Percentiles rank a stretch among this genome's conserved stretches.
phyloP scores from a whole-genome alignment of 2,329 filamentous ascomycete species.

The Trichoderma aggressivum region DNA sequence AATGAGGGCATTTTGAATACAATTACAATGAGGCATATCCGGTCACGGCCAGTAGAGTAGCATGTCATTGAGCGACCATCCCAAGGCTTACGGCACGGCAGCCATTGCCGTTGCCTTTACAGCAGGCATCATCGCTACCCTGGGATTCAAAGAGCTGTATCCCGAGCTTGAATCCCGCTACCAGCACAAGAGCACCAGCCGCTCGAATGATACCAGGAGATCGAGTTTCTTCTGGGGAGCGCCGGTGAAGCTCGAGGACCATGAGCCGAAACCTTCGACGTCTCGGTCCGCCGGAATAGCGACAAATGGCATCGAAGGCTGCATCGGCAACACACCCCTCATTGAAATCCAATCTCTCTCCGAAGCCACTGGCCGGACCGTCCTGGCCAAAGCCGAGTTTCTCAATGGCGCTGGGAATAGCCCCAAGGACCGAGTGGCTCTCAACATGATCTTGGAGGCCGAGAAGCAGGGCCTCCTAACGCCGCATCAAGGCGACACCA shows the following conservation, averaged over 20 bases:
- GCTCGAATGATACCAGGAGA: constrained; percentile 27
- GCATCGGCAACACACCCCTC: constrained; percentile 90
- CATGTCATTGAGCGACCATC: constrained; percentile 61
- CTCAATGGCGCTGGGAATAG: constrained; percentile 92
- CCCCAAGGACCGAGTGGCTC: constrained; percentile 91
- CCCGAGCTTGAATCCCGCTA: constrained; percentile 68
- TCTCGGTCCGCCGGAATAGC: constrained; percentile 36
- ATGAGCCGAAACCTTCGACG: constrained; percentile 35
- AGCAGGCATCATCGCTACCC: constrained; percentile 70
- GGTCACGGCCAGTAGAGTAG: not conserved
- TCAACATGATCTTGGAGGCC: constrained; percentile 81
- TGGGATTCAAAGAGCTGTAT: constrained; percentile 78
- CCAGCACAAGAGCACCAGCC: constrained; percentile 35
- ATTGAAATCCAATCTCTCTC: constrained; percentile 83
- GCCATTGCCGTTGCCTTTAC: constrained; percentile 70
- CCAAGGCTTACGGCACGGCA: constrained; percentile 59
- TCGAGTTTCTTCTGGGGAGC: constrained; percentile 46
- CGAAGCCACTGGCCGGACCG: constrained; percentile 79
- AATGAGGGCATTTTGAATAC: not conserved
- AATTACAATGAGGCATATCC: not conserved
- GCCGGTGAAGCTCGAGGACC: constrained; percentile 55
- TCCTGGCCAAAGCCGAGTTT: constrained; percentile 93
- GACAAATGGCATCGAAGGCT: constrained; percentile 79
- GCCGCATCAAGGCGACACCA: constrained; percentile 82
- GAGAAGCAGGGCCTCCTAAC: constrained; percentile 73